Conservation (phyloP, 306 rosid species). For the Lotus japonicus region DNA sequence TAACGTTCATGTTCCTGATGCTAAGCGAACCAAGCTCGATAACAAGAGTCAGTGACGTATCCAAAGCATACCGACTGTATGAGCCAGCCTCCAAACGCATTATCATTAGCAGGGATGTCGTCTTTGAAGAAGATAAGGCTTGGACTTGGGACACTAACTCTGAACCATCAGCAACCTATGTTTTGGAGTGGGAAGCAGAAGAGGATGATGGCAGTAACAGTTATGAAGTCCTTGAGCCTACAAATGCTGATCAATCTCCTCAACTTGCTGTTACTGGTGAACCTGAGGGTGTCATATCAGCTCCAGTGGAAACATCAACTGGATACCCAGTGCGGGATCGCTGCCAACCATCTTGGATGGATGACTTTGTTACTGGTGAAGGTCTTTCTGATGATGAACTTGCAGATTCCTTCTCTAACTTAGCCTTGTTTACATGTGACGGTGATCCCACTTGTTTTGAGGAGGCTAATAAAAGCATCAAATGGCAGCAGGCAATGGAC, state of each 20-base stretch:
- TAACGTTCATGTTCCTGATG: neutral
- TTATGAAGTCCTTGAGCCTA: neutral
- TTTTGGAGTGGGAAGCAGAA: neutral
- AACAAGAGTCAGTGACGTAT: neutral
- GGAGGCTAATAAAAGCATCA: no score
- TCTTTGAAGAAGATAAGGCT: neutral
- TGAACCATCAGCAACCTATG: neutral
- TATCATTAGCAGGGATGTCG: neutral
- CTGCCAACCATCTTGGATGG: neutral
- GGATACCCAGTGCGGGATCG: neutral
- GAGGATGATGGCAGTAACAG: neutral
- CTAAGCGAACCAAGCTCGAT: neutral
- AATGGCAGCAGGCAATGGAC: no score
- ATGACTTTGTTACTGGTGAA: neutral
- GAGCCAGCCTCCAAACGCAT: no score
- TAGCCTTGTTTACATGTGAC: no score
- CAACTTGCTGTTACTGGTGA: neutral
- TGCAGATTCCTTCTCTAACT: no score
- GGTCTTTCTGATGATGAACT: neutral
- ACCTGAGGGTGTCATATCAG: neutral
- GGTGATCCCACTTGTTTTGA: no score
- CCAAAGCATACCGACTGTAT: neutral
- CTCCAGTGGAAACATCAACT: neutral
- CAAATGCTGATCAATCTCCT: no score
- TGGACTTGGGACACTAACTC: neutral